Base-by-base conservation (phyloP, 1,139 yeast genomes). In the Kodamaea suecica region DNA sequence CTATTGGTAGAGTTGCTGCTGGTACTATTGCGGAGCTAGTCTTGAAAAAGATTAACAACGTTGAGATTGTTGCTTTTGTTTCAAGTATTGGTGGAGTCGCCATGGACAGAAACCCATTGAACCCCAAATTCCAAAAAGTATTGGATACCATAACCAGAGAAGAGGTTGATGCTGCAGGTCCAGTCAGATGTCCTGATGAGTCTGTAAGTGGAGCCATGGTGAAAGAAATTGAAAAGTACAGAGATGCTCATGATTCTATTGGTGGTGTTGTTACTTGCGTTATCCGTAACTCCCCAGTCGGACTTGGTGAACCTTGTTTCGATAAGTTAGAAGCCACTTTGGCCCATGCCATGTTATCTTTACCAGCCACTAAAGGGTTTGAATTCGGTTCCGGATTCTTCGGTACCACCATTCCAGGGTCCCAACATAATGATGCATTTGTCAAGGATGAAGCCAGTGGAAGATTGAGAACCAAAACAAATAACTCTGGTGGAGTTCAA, bases 251-350 rank as follows among this genome's bases (percentile, higher is more conserved):
- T 54, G 98, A 92, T 63, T 88, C 97, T 33, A 87, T 92, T 50
- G 98, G 98, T 42, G 98, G 98, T 48, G 86, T 92, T 27, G 98
- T 92, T 37, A 92, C 98, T 14, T 94, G 98, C 72, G 98, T 92
- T 14, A 77, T 94, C 31, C 79, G 97, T 63, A 90, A 92, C 64
- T 75, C 85, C 47, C 98, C 98, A 26, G 71, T 83, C 37, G 98
- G 97, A 14, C 74, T 94, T 33, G 98, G 98, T 44, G 98, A 92
- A 66, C 98, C 98, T 33, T 90, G 92, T 48, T 92, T 92, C 59
- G 98, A 92, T 62, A 92, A 92, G 66, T 70, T 92, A 43, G 98
- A 92, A 67, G 98, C 98, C 27, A 66, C 76, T 50, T 72, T 92
- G 47, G 98, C 97, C 11, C 98, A 92, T 58, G 98, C 97, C 38